These are phyloP conservation scores for Hygrophorus pudorinus DNA, from an alignment of 768 basidiomycete genomes.

Conservation along the genomic window DNA sequence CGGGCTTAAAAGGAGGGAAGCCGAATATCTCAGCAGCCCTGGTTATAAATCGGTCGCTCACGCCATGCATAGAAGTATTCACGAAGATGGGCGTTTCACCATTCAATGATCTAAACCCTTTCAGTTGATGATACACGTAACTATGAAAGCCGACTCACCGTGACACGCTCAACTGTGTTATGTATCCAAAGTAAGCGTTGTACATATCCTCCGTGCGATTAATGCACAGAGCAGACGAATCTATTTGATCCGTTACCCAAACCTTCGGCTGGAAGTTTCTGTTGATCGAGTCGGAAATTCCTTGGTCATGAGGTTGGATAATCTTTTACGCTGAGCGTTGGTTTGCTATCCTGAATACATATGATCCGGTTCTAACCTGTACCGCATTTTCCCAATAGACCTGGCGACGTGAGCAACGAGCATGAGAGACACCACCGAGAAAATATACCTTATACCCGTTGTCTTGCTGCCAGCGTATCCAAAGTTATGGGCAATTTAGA, in stretches of 20 bases:
- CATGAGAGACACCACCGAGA: neutral
- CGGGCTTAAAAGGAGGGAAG: constrained; percentile 49
- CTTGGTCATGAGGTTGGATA: constrained; percentile 72
- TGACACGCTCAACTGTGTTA: constrained; percentile 19
- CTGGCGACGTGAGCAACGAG: constrained; percentile 23
- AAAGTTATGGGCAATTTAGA: neutral
- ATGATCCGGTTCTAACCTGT: constrained; percentile 37
- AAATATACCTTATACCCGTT: constrained; percentile 73
- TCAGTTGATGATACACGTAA: neutral
- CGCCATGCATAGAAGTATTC: constrained; percentile 89
- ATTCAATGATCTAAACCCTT: constrained; percentile 25
- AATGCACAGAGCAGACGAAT: constrained; percentile 34
- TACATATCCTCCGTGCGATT: constrained; percentile 53
- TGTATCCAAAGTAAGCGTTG: constrained; percentile 43
- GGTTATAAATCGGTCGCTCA: constrained; percentile 56
- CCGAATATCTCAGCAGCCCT: constrained; percentile 50
- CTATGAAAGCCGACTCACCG: constrained; percentile 11
- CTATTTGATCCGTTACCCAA: constrained; percentile 28
- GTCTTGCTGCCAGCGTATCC: constrained; percentile 43
- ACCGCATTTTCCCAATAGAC: constrained; percentile 89
- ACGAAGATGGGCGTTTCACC: constrained; percentile 43
- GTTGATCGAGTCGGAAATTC: constrained; percentile 60
- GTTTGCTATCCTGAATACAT: neutral
- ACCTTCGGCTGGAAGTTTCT: constrained; percentile 46
- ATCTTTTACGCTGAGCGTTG: constrained; percentile 36